Conservation (phyloP, 371 early-diverging fungal species). For the Circinella minor region DNA sequence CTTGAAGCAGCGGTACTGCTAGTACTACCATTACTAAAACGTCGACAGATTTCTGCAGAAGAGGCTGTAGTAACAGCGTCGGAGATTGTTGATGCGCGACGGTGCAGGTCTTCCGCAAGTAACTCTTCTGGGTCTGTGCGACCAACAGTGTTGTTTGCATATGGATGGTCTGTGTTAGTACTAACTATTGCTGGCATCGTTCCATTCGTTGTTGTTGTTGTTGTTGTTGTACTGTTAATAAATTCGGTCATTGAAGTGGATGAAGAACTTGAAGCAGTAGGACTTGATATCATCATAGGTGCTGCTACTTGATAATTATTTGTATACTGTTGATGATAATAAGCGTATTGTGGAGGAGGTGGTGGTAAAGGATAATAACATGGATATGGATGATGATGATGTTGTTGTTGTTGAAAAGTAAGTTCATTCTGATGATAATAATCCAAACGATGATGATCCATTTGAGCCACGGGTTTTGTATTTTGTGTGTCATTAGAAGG, state of each 20-base stretch:
- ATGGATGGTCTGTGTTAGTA: conserved; percentile 6
- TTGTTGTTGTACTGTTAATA: background rate
- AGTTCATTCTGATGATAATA: no score
- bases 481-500: background rate
- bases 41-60: conserved; percentile 20
- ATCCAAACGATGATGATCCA: no score
- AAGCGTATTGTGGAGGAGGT: conserved; percentile 4
- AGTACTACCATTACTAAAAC: conserved; percentile 27
- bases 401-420: no score
- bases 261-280: conserved; percentile 5
- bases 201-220: background rate
- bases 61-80: conserved; percentile 21
- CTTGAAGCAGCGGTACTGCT: conserved; percentile 19
- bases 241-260: background rate
- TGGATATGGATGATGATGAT: background rate
- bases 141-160: conserved; percentile 8
- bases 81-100: conserved; percentile 30
- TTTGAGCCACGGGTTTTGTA: background rate
- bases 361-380: conserved; percentile 2
- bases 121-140: conserved; percentile 20
- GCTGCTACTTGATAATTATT: background rate
- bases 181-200: background rate
- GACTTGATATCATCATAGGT: conserved; percentile 1
- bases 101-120: conserved; percentile 17
- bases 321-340: background rate